These are phyloP conservation scores for Phytophthora niederhauseri DNA, from an alignment of 352 stramenopile species.

Conservation along the genomic window DNA sequence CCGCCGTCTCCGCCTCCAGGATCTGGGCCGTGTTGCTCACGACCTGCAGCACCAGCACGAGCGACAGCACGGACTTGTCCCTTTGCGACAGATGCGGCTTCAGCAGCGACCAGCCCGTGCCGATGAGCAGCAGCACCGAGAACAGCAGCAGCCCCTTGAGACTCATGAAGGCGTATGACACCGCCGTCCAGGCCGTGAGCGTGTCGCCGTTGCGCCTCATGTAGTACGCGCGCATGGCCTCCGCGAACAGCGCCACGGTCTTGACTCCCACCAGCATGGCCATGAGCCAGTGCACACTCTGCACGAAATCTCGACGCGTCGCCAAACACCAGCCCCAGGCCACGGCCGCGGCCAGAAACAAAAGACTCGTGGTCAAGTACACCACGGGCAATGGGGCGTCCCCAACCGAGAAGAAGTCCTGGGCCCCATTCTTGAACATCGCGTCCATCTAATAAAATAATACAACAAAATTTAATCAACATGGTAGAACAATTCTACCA, in stretches of 20 bases:
- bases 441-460: slow-evolving; percentile 73
- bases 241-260: slow-evolving; percentile 92
- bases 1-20: slow-evolving; percentile 79
- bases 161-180: slow-evolving; percentile 97
- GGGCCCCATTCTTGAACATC: slow-evolving; percentile 78
- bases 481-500: neutral
- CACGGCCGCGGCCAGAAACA: slow-evolving; percentile 61
- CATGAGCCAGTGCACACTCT: slow-evolving; percentile 96
- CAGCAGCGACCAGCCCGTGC: slow-evolving; percentile 96
- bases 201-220: slow-evolving; percentile 95
- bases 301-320: slow-evolving; percentile 62
- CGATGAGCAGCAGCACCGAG: slow-evolving; percentile 97
- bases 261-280: slow-evolving; percentile 94
- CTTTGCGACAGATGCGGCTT: slow-evolving; percentile 94
- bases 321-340: slow-evolving; percentile 77
- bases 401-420: slow-evolving; percentile 87
- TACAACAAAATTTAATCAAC: neutral
- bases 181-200: slow-evolving; percentile 89
- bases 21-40: slow-evolving; percentile 96
- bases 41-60: slow-evolving; percentile 92
- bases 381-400: slow-evolving; percentile 86
- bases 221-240: slow-evolving; percentile 96
- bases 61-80: slow-evolving; percentile 96
- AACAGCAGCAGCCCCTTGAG: slow-evolving; percentile 98
- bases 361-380: slow-evolving; percentile 79